Percentiles rank a stretch among this genome's conserved stretches.
These are phyloP conservation scores for Heritiera fomes DNA, from an alignment of 345 rosid genomes.

Conservation along the genomic window DNA sequence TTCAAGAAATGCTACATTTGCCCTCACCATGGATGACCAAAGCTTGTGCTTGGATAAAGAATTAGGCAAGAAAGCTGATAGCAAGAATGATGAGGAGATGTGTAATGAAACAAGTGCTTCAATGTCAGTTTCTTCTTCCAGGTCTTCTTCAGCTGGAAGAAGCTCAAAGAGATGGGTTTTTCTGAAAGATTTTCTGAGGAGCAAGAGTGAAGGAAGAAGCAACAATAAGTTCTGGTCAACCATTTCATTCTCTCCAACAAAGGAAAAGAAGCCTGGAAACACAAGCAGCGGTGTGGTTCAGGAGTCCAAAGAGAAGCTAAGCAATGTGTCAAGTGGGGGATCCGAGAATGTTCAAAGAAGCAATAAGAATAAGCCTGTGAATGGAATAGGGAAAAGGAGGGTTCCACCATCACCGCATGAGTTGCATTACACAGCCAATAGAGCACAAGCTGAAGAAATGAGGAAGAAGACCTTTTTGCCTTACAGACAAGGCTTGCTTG, in stretches of 20 bases:
- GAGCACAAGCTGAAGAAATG: constrained; percentile 97
- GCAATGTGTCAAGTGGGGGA: background rate
- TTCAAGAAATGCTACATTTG: constrained; percentile 43
- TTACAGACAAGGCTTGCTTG: constrained; percentile 90
- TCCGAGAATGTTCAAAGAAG: constrained; percentile 27
- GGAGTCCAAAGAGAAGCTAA: constrained; percentile 29
- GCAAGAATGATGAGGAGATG: constrained; percentile 26
- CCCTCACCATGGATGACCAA: constrained; percentile 25
- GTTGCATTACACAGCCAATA: constrained; percentile 80
- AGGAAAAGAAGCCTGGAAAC: constrained; percentile 48
- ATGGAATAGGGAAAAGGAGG: constrained; percentile 64
- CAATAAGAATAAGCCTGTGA: constrained; percentile 44
- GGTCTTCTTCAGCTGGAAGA: constrained; percentile 87
- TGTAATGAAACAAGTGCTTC: constrained; percentile 44
- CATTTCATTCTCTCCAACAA: constrained; percentile 63
- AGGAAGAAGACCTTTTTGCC: constrained; percentile 94
- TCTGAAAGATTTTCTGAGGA: constrained; percentile 78
- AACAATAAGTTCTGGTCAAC: constrained; percentile 75
- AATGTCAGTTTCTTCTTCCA: constrained; percentile 69
- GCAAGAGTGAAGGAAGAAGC: constrained; percentile 94
- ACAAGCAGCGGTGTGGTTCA: constrained; percentile 12
- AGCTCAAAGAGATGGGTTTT: constrained; percentile 96
- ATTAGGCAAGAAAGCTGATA: constrained; percentile 10
- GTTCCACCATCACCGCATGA: constrained; percentile 83
- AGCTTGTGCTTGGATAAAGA: background rate